Evolutionary conservation across 306 rosid species (phyloP).

Genomic region (Ormosia emarginata): DNA sequence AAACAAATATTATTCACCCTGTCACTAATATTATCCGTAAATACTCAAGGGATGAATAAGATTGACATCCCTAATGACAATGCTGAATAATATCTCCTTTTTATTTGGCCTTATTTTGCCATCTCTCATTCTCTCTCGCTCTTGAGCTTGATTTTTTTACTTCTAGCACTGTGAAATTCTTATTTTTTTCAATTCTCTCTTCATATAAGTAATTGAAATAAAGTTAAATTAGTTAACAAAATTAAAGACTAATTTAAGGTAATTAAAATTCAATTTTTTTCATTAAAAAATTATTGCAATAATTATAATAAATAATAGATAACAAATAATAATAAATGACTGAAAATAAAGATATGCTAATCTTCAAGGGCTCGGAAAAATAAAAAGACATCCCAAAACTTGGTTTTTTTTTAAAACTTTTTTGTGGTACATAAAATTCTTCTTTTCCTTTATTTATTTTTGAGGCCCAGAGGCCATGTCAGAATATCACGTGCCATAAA

Average conservation of each 20-base stretch:
- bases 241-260: background rate
- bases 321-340: background rate
- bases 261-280: background rate
- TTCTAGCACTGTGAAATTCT: too few species aligned
- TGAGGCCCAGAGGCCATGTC: background rate
- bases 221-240: background rate
- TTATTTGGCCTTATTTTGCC: too few species aligned
- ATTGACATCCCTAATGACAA: too few species aligned
- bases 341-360: background rate
- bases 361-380: background rate
- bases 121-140: too few species aligned
- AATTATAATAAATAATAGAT: background rate
- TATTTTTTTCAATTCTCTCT: too few species aligned
- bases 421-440: background rate
- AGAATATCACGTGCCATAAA: conserved; percentile 18
- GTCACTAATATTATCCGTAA: too few species aligned
- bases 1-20: too few species aligned
- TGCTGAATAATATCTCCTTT: too few species aligned
- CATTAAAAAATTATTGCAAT: background rate
- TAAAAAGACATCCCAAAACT: background rate
- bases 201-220: background rate
- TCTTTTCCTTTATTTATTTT: background rate
- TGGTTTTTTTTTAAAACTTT: background rate
- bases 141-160: too few species aligned
- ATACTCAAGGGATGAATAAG: too few species aligned